Evolutionary conservation across 495 filamentous ascomycete species (phyloP), one percentile per base, ranked within the genome.

Genomic region (Terfezia claveryi): DNA sequence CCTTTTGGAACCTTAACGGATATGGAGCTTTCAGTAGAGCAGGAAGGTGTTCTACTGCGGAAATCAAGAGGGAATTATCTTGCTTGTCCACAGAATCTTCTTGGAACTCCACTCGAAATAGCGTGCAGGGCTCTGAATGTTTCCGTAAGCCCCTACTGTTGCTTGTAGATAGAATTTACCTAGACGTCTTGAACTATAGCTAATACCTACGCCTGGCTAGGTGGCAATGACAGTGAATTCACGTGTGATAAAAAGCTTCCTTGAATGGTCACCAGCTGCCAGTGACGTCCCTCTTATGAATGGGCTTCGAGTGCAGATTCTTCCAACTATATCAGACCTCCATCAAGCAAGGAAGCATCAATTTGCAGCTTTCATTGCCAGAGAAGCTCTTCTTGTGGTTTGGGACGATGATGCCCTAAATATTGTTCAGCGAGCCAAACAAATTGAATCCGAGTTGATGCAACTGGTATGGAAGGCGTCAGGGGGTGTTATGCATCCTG

Each of bases 191-290:
- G n/a, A 2, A 27, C 20, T 52, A 27, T 49, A 14, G 14, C 10
- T 20, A 63, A 55, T 27, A 49, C 46, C 4, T 37, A 9, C 57
- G 53, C 38, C n/a, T 27, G 9, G n/a, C 32, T 37, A 84, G 79
- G 78, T 73, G 61, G 81, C 82, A n/a, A 85, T 85, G 80, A 86
- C 82, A 8, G 75, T 86, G 52, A 82, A 81, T 62, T 85, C 82
- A 4, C 66, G 81, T 62, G 78, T 85, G 38, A 81, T 86, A 68
- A 81, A 81, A 70, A 80, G 78, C 0, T 85, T 83, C 64, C 64
- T 86, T 38, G 71, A 76, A 53, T 83, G 77, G 76, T 78, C 78
- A 16, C 79, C 81, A 8, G 79, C 80, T 54, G 79, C 78, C 2
- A 72, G 80, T 27, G 80, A 84, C 54, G 82, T 86, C n/a, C 82